phyloP scores from a whole-genome alignment of 495 filamentous ascomycete species.

The Lasiosphaeris hirsuta region DNA sequence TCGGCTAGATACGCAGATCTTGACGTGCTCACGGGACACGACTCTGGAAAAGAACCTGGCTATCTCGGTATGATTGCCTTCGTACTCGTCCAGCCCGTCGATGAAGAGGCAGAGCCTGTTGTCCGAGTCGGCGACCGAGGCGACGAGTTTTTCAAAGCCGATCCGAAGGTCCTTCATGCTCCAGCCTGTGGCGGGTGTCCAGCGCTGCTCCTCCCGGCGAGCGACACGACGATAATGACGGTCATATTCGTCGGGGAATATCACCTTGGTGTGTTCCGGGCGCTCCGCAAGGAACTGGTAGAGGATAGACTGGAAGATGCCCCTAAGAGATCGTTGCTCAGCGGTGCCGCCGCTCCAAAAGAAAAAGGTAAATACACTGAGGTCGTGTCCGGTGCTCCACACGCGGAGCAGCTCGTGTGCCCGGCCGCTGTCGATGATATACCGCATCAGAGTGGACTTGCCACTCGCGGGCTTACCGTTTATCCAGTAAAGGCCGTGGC shows the following conservation, averaged over 20 bases:
- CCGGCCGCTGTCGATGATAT: background rate
- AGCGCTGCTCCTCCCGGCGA: background rate
- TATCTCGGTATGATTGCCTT: background rate
- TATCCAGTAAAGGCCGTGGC: background rate
- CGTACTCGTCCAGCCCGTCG: background rate
- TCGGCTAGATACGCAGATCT: background rate
- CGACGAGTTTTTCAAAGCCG: background rate
- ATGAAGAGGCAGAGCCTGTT: background rate
- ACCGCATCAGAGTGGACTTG: slow-evolving; percentile 6
- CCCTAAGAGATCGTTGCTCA: background rate
- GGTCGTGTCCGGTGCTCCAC: background rate
- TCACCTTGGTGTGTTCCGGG: background rate
- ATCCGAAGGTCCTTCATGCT: too few relatives aligned
- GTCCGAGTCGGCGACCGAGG: background rate
- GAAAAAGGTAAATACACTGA: background rate
- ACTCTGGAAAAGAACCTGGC: background rate
- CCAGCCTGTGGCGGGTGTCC: background rate
- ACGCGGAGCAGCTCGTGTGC: background rate
- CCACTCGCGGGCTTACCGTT: slow-evolving; percentile 5
- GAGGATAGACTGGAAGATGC: background rate
- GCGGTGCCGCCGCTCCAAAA: background rate
- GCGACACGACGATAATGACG: too few relatives aligned
- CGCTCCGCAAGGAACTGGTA: background rate
- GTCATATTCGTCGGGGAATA: background rate
- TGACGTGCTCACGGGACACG: background rate